A percentile compares a stretch with the other conserved stretches of the same genome.
phyloP scores from a whole-genome alignment of 2,329 filamentous ascomycete species.

The Penicillium brevicompactum region DNA sequence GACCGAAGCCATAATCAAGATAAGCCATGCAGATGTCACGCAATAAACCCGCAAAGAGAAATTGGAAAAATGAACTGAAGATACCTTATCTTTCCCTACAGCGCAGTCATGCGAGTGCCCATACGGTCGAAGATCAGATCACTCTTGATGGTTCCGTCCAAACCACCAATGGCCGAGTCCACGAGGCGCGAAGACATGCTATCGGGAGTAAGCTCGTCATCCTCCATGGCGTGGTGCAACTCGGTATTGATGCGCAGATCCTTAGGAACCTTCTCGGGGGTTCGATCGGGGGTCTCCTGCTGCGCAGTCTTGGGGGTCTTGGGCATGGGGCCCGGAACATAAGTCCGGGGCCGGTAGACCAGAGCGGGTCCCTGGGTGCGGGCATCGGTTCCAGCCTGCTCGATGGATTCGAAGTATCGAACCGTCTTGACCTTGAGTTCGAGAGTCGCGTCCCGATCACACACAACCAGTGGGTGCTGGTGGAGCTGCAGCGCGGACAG shows the following conservation, averaged over 20 bases:
- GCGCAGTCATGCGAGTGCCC: slow-evolving; percentile 40
- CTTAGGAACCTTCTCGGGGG: slow-evolving; percentile 37
- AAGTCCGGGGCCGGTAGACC: slow-evolving; percentile 43
- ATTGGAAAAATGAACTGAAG: background rate
- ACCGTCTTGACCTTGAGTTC: slow-evolving; percentile 75
- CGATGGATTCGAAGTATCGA: slow-evolving; percentile 72
- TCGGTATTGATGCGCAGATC: slow-evolving; percentile 50
- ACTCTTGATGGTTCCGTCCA: slow-evolving; percentile 43
- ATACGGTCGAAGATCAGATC: slow-evolving; percentile 48
- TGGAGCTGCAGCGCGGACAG: slow-evolving; percentile 79
- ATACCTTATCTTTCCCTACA: slow-evolving; percentile 9
- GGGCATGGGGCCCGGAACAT: slow-evolving; percentile 34
- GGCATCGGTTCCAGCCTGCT: slow-evolving; percentile 60
- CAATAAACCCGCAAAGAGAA: slow-evolving; percentile 1
- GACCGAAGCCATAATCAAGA: slow-evolving; percentile 1
- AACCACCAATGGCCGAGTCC: slow-evolving; percentile 47
- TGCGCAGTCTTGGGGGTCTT: slow-evolving; percentile 20
- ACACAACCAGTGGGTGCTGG: slow-evolving; percentile 78
- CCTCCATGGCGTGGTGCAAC: slow-evolving; percentile 37
- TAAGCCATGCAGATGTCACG: slow-evolving; percentile 15
- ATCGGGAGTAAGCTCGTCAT: slow-evolving; percentile 50
- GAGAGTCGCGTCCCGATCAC: slow-evolving; percentile 76
- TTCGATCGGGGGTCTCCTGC: slow-evolving; percentile 29
- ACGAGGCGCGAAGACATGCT: slow-evolving; percentile 52
- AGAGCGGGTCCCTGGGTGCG: slow-evolving; percentile 46